Percentiles rank a stretch among this genome's conserved stretches.
Conservation (phyloP, 108 stramenopile genomes). For the Cyclotella baltica region DNA sequence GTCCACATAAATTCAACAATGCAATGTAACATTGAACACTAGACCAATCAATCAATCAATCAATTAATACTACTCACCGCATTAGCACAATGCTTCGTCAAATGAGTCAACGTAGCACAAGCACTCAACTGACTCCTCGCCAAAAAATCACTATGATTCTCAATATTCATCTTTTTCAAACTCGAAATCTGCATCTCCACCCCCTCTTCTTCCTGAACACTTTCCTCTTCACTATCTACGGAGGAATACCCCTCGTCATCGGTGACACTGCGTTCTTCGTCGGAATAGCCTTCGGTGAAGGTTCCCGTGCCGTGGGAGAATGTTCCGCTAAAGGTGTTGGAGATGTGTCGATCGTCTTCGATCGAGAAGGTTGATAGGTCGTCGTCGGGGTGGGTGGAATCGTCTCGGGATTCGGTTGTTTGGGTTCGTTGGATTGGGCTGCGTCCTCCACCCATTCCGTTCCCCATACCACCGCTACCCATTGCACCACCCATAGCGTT, state of each 20-base stretch:
- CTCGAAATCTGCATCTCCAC: constrained; percentile 53
- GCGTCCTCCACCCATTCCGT: no score
- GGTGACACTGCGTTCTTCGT: constrained; percentile 25
- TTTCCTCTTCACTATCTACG: constrained; percentile 19
- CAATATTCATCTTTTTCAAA: constrained; percentile 57
- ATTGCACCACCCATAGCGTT: constrained; percentile 14
- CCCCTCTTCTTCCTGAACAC: constrained; percentile 46
- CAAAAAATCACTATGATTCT: constrained; percentile 50
- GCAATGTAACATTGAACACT: no score
- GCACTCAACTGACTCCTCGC: constrained; percentile 70
- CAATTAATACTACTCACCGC: constrained; percentile 54
- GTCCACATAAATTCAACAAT: no score
- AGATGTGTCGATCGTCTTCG: constrained; percentile 31
- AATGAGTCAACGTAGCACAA: constrained; percentile 81
- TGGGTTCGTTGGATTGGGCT: no score
- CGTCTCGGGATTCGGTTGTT: constrained; percentile 17
- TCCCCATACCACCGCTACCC: neutral
- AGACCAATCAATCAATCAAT: no score
- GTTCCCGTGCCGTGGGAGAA: constrained; percentile 33
- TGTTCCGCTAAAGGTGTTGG: constrained; percentile 45
- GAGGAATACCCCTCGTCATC: constrained; percentile 22
- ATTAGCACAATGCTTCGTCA: constrained; percentile 82
- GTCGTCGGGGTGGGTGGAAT: constrained; percentile 12
- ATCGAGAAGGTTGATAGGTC: constrained; percentile 4
- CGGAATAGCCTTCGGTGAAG: constrained; percentile 37